phyloP scores from a whole-genome alignment of 768 basidiomycete species.

The Ephemerocybe angulata region DNA sequence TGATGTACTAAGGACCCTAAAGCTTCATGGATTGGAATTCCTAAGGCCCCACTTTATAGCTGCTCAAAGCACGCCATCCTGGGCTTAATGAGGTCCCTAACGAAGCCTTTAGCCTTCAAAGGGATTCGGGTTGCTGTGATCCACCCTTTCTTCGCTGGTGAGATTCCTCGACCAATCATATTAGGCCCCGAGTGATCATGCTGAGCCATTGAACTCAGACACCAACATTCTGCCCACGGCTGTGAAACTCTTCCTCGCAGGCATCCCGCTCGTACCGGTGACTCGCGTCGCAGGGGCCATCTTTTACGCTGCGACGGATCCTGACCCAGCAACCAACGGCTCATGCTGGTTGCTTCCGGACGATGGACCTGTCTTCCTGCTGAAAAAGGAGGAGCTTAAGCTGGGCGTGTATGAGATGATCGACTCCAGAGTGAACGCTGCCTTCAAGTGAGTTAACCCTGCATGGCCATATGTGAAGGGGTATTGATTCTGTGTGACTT shows the following conservation, averaged over 20 bases:
- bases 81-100: slow-evolving; percentile 49
- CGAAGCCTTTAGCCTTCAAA: slow-evolving; percentile 29
- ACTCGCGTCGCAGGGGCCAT: slow-evolving; percentile 49
- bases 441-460: slow-evolving; percentile 8
- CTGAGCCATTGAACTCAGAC: slow-evolving; percentile 25
- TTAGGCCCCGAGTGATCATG: background rate
- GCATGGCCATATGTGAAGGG: background rate
- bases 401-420: slow-evolving; percentile 52
- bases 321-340: slow-evolving; percentile 42
- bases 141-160: slow-evolving; percentile 54
- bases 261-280: slow-evolving; percentile 46
- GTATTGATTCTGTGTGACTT: background rate
- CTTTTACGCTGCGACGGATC: slow-evolving; percentile 47
- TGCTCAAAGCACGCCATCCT: slow-evolving; percentile 54
- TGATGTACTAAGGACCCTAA: background rate
- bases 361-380: slow-evolving; percentile 46
- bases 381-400: slow-evolving; percentile 45
- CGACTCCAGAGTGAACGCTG: slow-evolving; percentile 35
- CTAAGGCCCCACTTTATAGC: slow-evolving; percentile 41
- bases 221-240: slow-evolving; percentile 42
- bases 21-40: slow-evolving; percentile 51
- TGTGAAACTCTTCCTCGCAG: slow-evolving; percentile 42
- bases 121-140: slow-evolving; percentile 45
- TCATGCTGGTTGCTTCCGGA: slow-evolving; percentile 46
- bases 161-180: slow-evolving; percentile 6